Base-by-base conservation (phyloP, 345 rosid genomes). In the Geranium rotundifolium region DNA sequence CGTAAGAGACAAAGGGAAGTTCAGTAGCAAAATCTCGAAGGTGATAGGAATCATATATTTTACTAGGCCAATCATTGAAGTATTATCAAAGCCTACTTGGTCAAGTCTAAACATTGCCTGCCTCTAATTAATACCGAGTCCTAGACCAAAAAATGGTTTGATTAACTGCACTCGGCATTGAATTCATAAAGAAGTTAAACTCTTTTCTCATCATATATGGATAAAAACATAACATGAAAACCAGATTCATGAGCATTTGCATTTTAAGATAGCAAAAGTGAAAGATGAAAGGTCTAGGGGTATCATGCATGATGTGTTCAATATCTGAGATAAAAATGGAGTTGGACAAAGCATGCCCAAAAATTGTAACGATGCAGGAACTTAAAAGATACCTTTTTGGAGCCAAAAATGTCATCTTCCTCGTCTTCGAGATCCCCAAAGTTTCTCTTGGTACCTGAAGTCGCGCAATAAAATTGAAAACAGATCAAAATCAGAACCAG, bases 371-470 rank as follows among this genome's bases (percentile, higher is more conserved):
- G 15, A 6, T 5, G n/a, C 1, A 16, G 0, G 27, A 52, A 54
- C 20, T 27, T 17, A 8, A 39, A 57, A 39, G 41, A 31, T 60
- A 90, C 96, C 90, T 85, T 86, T 68, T 86, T 86, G 17, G 97
- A 78, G 63, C 89, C 86, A 71, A 90, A 88, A 30, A 90, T 75
- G 58, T 87, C 97, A 61, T 90, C 99, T 64, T 90, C 99, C 4
- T 93, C 99, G 62, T 90, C 96, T 64, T 88, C 99, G 27, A 87
- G 73, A 57, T 90, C 99, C 60, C 80, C 90, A 64, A 84, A 93
- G 68, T 81, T 79, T 80, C 96, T 83, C 82, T 86, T 90, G 66
- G 18, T 73, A 65, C 88, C 96, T 86, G 59, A 57, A 57, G 18
- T 19, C 41, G 41, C 17, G 8, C 17, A 63, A 16, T 57, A 19